A percentile compares a stretch with the other conserved stretches of the same genome.
phyloP scores from a whole-genome alignment of 768 basidiomycete species.

The Trametes gibbosa region DNA sequence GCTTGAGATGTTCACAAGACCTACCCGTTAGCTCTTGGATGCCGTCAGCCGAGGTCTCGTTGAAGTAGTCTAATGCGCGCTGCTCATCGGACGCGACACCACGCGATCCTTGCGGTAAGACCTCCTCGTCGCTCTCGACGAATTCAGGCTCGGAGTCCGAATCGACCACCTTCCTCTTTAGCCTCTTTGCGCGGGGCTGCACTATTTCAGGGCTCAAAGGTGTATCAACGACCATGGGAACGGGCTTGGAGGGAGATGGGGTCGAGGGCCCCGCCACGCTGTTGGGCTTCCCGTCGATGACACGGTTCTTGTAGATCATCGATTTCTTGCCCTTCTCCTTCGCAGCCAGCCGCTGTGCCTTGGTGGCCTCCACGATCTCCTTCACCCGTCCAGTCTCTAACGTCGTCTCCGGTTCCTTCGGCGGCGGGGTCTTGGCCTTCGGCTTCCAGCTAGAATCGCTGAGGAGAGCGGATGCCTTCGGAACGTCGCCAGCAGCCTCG shows the following conservation, averaged over 20 bases:
- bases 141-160: constrained; percentile 64
- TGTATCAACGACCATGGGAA: constrained; percentile 40
- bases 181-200: constrained; percentile 46
- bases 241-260: constrained; percentile 25
- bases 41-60: constrained; percentile 56
- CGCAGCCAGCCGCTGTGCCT: constrained; percentile 59
- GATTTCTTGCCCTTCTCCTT: constrained; percentile 80
- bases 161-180: constrained; percentile 58
- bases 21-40: constrained; percentile 75
- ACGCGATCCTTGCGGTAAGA: constrained; percentile 9
- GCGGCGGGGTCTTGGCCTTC: constrained; percentile 21
- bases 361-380: constrained; percentile 71
- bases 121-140: constrained; percentile 47
- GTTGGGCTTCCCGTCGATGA: constrained; percentile 32
- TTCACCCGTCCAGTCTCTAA: constrained; percentile 55
- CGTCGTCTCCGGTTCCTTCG: constrained; percentile 20
- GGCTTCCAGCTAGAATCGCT: constrained; percentile 56
- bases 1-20: constrained; percentile 19
- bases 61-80: constrained; percentile 67
- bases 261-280: constrained; percentile 14
- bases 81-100: constrained; percentile 36
- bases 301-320: constrained; percentile 74
- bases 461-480: constrained; percentile 56
- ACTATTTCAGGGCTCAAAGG: constrained; percentile 42
- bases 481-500: constrained; percentile 58